phyloP scores from a whole-genome alignment of 129 eudicot species.

The Deinandra increscens region DNA sequence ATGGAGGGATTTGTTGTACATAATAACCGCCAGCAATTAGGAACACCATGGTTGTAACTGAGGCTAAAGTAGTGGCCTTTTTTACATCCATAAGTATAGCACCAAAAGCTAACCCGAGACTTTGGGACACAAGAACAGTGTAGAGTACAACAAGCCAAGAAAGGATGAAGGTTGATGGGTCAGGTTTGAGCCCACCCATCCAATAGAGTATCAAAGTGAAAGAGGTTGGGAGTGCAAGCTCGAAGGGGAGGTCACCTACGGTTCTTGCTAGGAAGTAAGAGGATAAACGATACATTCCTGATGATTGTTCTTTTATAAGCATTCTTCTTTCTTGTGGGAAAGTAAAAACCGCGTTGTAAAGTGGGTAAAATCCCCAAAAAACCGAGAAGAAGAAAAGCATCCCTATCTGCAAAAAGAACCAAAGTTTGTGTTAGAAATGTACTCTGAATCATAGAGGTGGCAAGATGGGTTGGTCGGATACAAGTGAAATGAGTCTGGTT shows the following conservation, averaged over 20 bases:
- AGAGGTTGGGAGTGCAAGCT: slow-evolving; percentile 94
- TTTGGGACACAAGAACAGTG: slow-evolving; percentile 90
- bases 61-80: slow-evolving; percentile 94
- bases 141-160: slow-evolving; percentile 79
- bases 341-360: slow-evolving; percentile 94
- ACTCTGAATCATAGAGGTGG: slow-evolving; percentile 2
- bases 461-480: not conserved
- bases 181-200: slow-evolving; percentile 98
- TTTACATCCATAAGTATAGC: slow-evolving; percentile 92
- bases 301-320: slow-evolving; percentile 90
- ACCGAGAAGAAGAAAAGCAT: slow-evolving; percentile 98
- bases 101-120: slow-evolving; percentile 88
- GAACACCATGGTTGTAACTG: slow-evolving; percentile 93
- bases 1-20: slow-evolving; percentile 77
- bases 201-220: slow-evolving; percentile 90
- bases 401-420: slow-evolving; percentile 58
- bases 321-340: slow-evolving; percentile 95
- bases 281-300: slow-evolving; percentile 97
- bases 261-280: slow-evolving; percentile 93
- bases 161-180: slow-evolving; percentile 71
- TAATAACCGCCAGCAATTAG: slow-evolving; percentile 98
- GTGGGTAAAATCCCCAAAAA: slow-evolving; percentile 99
- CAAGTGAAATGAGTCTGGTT: not conserved
- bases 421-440: slow-evolving; percentile 14
- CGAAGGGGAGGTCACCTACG: slow-evolving; percentile 90